These are phyloP conservation scores for Cystoderma amianthinum DNA, from an alignment of 768 basidiomycete species.

Conservation along the genomic window DNA sequence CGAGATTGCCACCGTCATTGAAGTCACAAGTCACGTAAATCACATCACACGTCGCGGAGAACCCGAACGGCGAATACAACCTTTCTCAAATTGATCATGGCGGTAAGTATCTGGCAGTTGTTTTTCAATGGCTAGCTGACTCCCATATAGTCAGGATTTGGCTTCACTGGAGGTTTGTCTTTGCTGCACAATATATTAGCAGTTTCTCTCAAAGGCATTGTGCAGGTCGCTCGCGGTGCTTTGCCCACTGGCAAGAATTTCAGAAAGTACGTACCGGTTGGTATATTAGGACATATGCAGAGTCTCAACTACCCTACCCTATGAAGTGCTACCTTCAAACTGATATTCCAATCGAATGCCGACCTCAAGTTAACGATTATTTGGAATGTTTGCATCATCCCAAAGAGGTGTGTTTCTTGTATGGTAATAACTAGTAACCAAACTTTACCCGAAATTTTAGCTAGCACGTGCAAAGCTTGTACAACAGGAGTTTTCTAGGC, in stretches of 20 bases:
- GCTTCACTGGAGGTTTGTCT: slow-evolving; percentile 34
- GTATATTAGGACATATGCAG: no score
- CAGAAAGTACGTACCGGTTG: slow-evolving; percentile 40
- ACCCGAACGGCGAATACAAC: slow-evolving; percentile 9
- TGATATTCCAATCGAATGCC: slow-evolving; percentile 69
- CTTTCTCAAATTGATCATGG: slow-evolving; percentile 20
- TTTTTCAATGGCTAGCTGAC: slow-evolving; percentile 1
- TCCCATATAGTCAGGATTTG: slow-evolving; percentile 34
- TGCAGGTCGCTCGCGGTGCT: slow-evolving; percentile 81
- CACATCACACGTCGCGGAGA: slow-evolving; percentile 5
- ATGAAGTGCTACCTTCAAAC: slow-evolving; percentile 79
- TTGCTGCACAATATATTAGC: not conserved
- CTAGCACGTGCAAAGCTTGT: slow-evolving; percentile 51
- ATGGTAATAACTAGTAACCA: no score
- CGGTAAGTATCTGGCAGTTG: slow-evolving; percentile 20
- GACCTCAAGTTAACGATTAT: slow-evolving; percentile 74
- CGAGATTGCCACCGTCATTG: no score
- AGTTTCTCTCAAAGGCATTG: not conserved
- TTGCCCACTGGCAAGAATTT: slow-evolving; percentile 90
- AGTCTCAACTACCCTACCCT: slow-evolving; percentile 4
- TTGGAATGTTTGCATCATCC: slow-evolving; percentile 85
- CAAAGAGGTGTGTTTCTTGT: slow-evolving; percentile 75
- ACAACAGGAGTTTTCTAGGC: slow-evolving; percentile 64
- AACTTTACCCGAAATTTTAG: slow-evolving; percentile 31
- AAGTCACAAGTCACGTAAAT: slow-evolving; percentile 5